Evolutionary conservation across 78 protist genomes (phyloP), one percentile per base, ranked within the genome.

Genomic region (Anaeramoeba flamelloides): DNA sequence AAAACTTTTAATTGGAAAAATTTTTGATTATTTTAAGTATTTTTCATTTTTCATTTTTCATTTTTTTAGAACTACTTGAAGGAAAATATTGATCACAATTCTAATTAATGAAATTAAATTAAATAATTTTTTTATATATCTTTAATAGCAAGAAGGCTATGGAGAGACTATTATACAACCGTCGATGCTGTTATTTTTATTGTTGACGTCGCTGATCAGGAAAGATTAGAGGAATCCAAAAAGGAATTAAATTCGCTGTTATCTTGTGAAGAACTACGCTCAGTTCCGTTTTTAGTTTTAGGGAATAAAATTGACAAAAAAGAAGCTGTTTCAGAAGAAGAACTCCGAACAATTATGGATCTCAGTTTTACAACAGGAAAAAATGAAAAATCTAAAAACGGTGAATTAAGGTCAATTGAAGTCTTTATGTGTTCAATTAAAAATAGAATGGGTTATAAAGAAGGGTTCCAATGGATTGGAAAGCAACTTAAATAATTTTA

Each of bases 261-360:
- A n/a, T n/a, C n/a, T n/a, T n/a, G n/a, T n/a, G n/a, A n/a, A n/a
- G n/a, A n/a, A n/a, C n/a, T n/a, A n/a, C n/a, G n/a, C n/a, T n/a
- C n/a, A 40, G 89, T 89, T 36, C 99, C 99, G 32, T 90, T 98
- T 91, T 82, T 94, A 0, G 79, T 98, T 36, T 90, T 98, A 0
- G 99, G 99, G 77, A 98, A 98, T 88, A 98, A 98, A 89, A 91
- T 98, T 78, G 99, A 98, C 88, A 17, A 82, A 22, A 88, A 87
- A 3, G 77, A 79, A n/a, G 94, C 97, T 22, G 89, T 83, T 34
- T 78, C 90, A 36, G 98, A 96, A 75, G 94, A 79, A 2, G 95
- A 94, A 77, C 85, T 96, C 40, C 87, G 92, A 26, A 30, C 74
- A 0, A 75, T 75, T 1, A 83, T 96, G 36, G 98, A 97, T 2